These are phyloP conservation scores for Fagopyrum homotropicum DNA, from an alignment of 148 eudicot genomes.

Conservation along the genomic window DNA sequence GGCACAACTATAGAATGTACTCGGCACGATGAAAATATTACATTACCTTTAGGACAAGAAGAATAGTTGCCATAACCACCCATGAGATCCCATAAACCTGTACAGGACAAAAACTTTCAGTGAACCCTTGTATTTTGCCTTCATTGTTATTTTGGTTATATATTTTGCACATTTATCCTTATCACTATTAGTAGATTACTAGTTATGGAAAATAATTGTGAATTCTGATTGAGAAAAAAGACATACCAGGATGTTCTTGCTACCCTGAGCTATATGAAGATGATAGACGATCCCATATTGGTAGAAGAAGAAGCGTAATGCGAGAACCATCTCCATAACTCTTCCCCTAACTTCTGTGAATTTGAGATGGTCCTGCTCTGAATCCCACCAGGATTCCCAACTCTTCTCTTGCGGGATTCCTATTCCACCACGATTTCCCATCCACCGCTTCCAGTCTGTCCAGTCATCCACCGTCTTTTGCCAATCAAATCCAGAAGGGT, in stretches of 20 bases:
- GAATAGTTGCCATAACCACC: constrained; percentile 79
- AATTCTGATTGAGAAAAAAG: not conserved
- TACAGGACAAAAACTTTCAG: not conserved
- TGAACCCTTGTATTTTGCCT: not conserved
- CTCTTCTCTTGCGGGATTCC: constrained; percentile 77
- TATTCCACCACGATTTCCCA: constrained; percentile 97
- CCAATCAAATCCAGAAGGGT: constrained; percentile 99
- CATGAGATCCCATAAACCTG: constrained; percentile 98
- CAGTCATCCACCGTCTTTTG: constrained; percentile 98
- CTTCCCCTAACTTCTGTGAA: constrained; percentile 76
- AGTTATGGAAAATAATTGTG: no score
- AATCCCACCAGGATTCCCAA: constrained; percentile 99
- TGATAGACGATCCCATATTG: constrained; percentile 97
- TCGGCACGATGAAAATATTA: not conserved
- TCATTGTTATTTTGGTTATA: no score
- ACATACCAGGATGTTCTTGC: constrained; percentile 55
- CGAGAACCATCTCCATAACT: constrained; percentile 70
- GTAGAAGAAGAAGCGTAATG: constrained; percentile 72
- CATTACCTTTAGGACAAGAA: constrained; percentile 79
- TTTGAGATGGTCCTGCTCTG: constrained; percentile 88
- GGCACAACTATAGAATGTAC: not conserved
- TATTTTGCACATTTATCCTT: no score
- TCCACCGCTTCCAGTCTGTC: constrained; percentile 98
- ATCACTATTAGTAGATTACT: no score
- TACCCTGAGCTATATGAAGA: constrained; percentile 68